phyloP scores from a whole-genome alignment of 1,284 basidiomycete genomes.

The Ganoderma leucocontextum region DNA sequence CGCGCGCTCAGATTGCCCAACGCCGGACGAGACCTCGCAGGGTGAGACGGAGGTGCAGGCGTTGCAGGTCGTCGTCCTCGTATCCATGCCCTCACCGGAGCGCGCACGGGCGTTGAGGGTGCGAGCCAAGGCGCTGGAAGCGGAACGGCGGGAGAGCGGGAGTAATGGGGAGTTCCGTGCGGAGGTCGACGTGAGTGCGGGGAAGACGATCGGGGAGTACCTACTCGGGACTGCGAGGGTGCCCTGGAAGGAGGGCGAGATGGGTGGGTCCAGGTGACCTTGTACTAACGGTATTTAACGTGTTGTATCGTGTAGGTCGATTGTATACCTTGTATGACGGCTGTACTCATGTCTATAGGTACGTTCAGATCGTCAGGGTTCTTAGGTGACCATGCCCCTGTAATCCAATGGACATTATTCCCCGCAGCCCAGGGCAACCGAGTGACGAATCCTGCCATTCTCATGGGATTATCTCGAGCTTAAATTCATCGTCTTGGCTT shows the following conservation, averaged over 20 bases:
- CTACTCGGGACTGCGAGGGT: conserved; percentile 36
- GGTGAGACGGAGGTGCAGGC: conserved; percentile 16
- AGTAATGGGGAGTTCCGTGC: conserved; percentile 6
- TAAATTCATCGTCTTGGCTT: too few species aligned
- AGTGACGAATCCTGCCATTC: too few species aligned
- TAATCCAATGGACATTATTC: background rate
- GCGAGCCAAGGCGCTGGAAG: conserved; percentile 14
- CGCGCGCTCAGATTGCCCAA: background rate
- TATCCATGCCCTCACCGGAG: conserved; percentile 40
- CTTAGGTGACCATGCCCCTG: background rate
- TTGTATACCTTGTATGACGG: background rate
- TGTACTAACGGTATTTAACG: background rate
- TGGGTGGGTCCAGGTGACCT: background rate
- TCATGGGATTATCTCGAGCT: too few species aligned
- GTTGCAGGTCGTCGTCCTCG: conserved; percentile 38
- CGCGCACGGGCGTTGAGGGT: conserved; percentile 13
- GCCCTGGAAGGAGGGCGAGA: conserved; percentile 33
- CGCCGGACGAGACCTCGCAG: background rate
- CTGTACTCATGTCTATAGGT: background rate
- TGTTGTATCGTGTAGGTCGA: background rate
- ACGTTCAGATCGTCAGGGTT: background rate
- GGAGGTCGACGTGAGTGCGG: conserved; percentile 16
- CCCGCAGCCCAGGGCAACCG: background rate
- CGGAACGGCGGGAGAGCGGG: conserved; percentile 1
- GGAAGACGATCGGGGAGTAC: conserved; percentile 31